Percentiles rank a stretch among this genome's conserved stretches.
Evolutionary conservation across 1,139 yeast species (phyloP).

Genomic region (Candida sojae): DNA sequence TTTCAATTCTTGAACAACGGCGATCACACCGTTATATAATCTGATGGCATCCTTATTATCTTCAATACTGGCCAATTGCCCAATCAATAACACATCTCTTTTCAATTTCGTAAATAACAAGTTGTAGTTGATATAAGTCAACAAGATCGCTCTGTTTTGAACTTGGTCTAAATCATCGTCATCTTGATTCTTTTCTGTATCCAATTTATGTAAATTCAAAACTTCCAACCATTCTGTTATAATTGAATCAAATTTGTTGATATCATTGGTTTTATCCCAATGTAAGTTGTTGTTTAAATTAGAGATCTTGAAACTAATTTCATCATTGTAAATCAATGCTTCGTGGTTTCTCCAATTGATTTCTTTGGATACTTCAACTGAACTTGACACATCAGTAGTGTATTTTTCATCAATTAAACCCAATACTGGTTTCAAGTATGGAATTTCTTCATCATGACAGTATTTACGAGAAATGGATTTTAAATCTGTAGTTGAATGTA

Average conservation of each 20-base stretch:
- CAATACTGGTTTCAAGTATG: conserved; percentile 38
- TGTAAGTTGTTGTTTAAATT: conserved; percentile 37
- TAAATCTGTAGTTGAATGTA: conserved; percentile 40
- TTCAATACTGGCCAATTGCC: conserved; percentile 32
- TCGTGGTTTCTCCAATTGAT: conserved; percentile 73
- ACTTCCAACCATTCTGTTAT: conserved; percentile 40
- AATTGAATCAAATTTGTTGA: conserved; percentile 33
- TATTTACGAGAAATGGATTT: conserved; percentile 48
- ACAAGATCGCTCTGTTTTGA: conserved; percentile 74
- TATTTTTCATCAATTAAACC: conserved; percentile 46
- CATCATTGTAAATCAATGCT: conserved; percentile 72
- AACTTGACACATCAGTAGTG: conserved; percentile 35
- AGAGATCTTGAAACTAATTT: conserved; percentile 63
- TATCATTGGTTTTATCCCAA: conserved; percentile 21
- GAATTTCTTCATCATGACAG: conserved; percentile 33
- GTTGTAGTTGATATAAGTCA: conserved; percentile 74
- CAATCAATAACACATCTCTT: conserved; percentile 63
- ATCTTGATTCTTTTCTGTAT: conserved; percentile 45
- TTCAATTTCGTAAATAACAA: conserved; percentile 64
- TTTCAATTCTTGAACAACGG: conserved; percentile 55
- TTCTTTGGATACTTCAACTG: conserved; percentile 29
- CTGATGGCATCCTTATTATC: conserved; percentile 49
- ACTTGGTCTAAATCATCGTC: conserved; percentile 53
- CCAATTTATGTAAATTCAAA: conserved; percentile 49
- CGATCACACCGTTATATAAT: conserved; percentile 49